phyloP scores from a whole-genome alignment of 352 stramenopile genomes.

The Pythium grandisporangium region DNA sequence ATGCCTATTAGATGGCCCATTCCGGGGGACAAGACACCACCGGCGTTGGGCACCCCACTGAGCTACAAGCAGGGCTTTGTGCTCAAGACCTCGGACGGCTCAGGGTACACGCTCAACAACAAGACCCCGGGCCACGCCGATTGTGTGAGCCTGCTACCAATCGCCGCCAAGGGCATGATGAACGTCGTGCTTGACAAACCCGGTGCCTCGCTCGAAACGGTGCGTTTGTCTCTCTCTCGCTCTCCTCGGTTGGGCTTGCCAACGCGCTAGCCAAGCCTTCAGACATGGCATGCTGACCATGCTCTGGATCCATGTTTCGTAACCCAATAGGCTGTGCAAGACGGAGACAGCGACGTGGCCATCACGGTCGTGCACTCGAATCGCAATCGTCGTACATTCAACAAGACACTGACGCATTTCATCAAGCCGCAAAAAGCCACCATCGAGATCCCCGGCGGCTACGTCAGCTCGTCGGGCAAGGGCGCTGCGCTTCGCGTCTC shows the following conservation, averaged over 20 bases:
- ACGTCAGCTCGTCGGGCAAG: conserved; percentile 37
- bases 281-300: too few species aligned
- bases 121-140: conserved; percentile 49
- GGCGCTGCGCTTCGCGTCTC: conserved; percentile 26
- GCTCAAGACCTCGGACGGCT: conserved; percentile 46
- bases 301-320: too few species aligned
- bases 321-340: conserved; percentile 35
- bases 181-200: conserved; percentile 55
- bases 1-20: conserved; percentile 12
- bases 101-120: conserved; percentile 71
- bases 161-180: conserved; percentile 60
- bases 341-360: conserved; percentile 25
- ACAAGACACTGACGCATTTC: conserved; percentile 41
- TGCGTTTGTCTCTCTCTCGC: too few species aligned
- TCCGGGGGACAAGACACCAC: conserved; percentile 40
- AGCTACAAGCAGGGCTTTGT: conserved; percentile 66
- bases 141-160: conserved; percentile 39
- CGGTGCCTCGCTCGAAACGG: conserved; percentile 28
- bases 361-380: conserved; percentile 65
- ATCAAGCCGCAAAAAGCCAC: conserved; percentile 48
- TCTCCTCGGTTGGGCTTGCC: too few species aligned
- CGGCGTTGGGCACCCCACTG: conserved; percentile 28
- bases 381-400: conserved; percentile 59
- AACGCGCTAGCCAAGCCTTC: too few species aligned
- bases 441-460: conserved; percentile 27